Percentiles rank a stretch among this genome's conserved stretches.
Conservation (phyloP, 768 basidiomycete species). For the Amanita polypyramis region DNA sequence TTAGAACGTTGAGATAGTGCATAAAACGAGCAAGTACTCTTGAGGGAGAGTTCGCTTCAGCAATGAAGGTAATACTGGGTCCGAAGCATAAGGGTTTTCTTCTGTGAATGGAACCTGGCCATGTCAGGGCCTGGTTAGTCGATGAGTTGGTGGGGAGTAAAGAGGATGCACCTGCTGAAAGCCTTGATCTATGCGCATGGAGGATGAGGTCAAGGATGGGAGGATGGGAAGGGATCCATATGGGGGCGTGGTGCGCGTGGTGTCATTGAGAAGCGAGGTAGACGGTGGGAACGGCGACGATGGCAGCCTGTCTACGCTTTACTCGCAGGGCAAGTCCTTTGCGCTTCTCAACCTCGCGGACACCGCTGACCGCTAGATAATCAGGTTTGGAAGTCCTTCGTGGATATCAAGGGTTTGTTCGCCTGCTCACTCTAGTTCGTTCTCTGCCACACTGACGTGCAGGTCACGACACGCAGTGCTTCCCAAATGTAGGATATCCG, state of each 20-base stretch:
- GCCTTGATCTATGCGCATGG: constrained; percentile 57
- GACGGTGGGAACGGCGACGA: constrained; percentile 13
- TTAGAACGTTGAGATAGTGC: not conserved
- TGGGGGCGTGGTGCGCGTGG: not conserved
- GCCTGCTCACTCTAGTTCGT: not conserved
- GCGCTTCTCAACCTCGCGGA: not conserved
- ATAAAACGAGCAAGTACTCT: constrained; percentile 19
- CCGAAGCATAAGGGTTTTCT: constrained; percentile 49
- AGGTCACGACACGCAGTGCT: constrained; percentile 77
- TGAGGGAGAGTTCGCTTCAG: constrained; percentile 46
- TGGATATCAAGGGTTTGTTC: constrained; percentile 58
- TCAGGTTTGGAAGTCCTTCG: constrained; percentile 77
- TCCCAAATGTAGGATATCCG: constrained; percentile 50
- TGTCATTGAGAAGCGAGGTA: not conserved
- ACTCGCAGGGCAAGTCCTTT: constrained; percentile 40
- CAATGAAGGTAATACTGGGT: constrained; percentile 51
- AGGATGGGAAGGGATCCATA: not conserved
- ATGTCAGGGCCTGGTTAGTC: not conserved
- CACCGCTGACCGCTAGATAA: not conserved
- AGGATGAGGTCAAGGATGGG: not conserved
- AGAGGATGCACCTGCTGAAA: constrained; percentile 41
- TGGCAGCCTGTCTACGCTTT: constrained; percentile 66
- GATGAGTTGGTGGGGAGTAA: not conserved
- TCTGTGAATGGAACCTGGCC: constrained; percentile 42
- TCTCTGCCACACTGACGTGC: constrained; percentile 7